Evolutionary conservation across 106 monocot species (phyloP).

Genomic region (Dendrobium chrysotoxum): DNA sequence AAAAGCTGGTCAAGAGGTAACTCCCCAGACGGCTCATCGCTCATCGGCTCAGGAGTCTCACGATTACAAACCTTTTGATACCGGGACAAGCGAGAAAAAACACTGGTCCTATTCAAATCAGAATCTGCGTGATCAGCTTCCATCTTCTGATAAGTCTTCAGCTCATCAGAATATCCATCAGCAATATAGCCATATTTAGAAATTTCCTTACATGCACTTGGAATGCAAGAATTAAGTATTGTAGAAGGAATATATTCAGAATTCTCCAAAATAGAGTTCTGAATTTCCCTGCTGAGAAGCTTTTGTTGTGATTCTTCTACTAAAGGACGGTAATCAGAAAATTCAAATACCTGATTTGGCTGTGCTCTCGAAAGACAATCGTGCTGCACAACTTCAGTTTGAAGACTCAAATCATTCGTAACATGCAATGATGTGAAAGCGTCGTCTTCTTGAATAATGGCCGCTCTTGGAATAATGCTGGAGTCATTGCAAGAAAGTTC

Average conservation of each 20-base stretch:
- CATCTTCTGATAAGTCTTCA: not conserved
- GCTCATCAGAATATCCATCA: not conserved
- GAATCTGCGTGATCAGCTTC: not conserved
- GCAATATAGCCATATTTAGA: not conserved
- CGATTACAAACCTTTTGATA: not conserved
- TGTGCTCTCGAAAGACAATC: not conserved
- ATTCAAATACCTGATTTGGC: not conserved
- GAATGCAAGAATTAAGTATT: not conserved
- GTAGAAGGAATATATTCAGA: not conserved
- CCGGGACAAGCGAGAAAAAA: constrained; percentile 1
- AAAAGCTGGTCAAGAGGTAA: not conserved
- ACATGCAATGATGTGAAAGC: not conserved
- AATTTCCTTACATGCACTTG: not conserved
- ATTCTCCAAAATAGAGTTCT: not conserved
- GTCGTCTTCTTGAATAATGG: not conserved
- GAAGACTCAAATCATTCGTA: not conserved
- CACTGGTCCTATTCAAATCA: not conserved
- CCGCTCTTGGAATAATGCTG: not conserved
- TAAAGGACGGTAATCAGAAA: not conserved
- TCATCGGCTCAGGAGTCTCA: not conserved
- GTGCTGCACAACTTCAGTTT: not conserved
- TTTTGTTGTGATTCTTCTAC: not conserved
- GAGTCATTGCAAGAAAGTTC: not conserved
- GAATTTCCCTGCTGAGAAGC: not conserved
- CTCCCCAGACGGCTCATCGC: too few relatives aligned